A percentile compares a stretch with the other conserved stretches of the same genome.
These are phyloP conservation scores for Amaranthus tricolor DNA, from an alignment of 179 eudicot species.

Conservation along the genomic window DNA sequence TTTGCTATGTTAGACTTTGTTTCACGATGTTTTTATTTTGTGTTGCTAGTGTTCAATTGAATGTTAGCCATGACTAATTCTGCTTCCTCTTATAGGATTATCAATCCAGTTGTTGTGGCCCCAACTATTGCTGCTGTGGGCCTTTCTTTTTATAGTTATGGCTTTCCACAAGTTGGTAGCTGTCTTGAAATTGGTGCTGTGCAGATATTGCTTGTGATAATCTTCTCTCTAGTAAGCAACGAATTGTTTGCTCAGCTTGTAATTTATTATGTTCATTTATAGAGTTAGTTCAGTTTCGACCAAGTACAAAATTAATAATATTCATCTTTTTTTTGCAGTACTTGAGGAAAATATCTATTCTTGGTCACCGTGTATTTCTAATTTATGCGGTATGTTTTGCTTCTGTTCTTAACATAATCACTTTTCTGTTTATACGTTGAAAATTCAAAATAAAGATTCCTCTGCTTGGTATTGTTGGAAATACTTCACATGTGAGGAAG, in stretches of 20 bases:
- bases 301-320: not conserved
- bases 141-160: slow-evolving; percentile 94
- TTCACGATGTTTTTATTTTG: not conserved
- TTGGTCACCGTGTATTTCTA: slow-evolving; percentile 87
- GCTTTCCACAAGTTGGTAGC: slow-evolving; percentile 87
- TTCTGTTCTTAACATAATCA: not conserved
- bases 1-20: not conserved
- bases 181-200: slow-evolving; percentile 91
- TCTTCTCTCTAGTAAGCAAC: slow-evolving; percentile 85
- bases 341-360: slow-evolving; percentile 84
- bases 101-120: slow-evolving; percentile 96
- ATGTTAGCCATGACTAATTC: slow-evolving; percentile 8
- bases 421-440: not conserved
- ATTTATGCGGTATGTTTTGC: slow-evolving; percentile 77
- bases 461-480: not conserved
- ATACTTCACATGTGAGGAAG: too few species aligned
- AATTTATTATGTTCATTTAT: not conserved
- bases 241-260: not conserved
- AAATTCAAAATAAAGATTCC: not conserved
- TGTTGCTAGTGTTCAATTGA: not conserved
- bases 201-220: slow-evolving; percentile 78
- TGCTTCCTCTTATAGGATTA: slow-evolving; percentile 47
- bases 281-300: not conserved
- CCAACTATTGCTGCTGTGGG: slow-evolving; percentile 98
- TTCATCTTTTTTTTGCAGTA: slow-evolving; percentile 59